Conservation (phyloP, 768 basidiomycete species). For the Calvatia gigantea region DNA sequence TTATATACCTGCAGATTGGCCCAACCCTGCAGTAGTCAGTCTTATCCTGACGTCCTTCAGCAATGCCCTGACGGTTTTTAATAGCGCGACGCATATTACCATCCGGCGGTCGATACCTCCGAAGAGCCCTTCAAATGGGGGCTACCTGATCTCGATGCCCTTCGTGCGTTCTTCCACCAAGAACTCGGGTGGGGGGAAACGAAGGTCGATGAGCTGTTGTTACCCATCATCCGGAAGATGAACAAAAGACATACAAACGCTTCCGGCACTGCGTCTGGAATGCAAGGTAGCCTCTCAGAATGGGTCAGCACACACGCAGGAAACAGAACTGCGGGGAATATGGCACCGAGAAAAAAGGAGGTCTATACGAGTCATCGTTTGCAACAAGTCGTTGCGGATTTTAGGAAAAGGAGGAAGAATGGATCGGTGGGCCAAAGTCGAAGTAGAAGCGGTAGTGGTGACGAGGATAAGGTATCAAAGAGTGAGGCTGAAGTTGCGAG, state of each 20-base stretch:
- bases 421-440: constrained; percentile 20
- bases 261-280: constrained; percentile 63
- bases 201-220: constrained; percentile 88
- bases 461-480: constrained; percentile 14
- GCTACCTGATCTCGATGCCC: constrained; percentile 90
- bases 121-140: constrained; percentile 97
- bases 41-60: not conserved
- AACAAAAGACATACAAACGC: constrained; percentile 50
- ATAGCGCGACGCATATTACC: constrained; percentile 90
- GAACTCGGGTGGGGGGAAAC: constrained; percentile 79
- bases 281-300: constrained; percentile 70
- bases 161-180: constrained; percentile 74
- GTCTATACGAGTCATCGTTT: constrained; percentile 84
- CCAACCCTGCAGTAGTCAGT: constrained; percentile 85
- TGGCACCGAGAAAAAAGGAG: constrained; percentile 75
- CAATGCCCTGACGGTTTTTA: constrained; percentile 1
- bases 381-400: constrained; percentile 82
- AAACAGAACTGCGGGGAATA: constrained; percentile 42
- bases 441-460: constrained; percentile 21
- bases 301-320: constrained; percentile 74
- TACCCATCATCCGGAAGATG: constrained; percentile 90
- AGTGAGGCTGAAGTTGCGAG: constrained; percentile 15
- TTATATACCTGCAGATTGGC: constrained; percentile 83
- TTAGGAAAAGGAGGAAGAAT: constrained; percentile 54
- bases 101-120: constrained; percentile 86